Evolutionary conservation across 192 early-diverging fungal genomes (phyloP), one percentile per base, ranked within the genome.

Genomic region (Linnemannia hyalina): DNA sequence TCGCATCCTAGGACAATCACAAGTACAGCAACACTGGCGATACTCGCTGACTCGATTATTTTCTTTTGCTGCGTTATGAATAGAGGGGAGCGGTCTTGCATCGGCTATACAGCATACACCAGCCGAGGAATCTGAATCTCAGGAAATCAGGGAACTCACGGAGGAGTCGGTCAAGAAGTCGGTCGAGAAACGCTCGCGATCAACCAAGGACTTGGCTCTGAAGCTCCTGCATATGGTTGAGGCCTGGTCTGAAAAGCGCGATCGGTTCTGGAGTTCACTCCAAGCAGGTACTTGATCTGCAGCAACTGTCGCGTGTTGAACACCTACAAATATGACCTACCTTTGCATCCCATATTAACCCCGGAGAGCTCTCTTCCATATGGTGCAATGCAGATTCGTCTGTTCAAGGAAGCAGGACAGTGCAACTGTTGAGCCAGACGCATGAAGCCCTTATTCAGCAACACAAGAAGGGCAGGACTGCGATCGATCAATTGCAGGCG

Each of bases 401-500:
- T 0, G 36, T 74, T 29, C 75, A 78, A 38, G 52, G 71, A 11
- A 78, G 47, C 71, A 69, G 40, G 15, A 52, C 46, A 18, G 46
- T 83, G 9, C 76, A 83, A 6, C 38, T 74, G 26, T 40, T 83
- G 18, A n/a, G 49, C 6, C 49, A 68, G 26, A 38, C 73, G 29
- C 63, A 78, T 42, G 65, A 69, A 29, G 38, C 32, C 32, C 68
- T 78, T 63, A 23, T 49, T 15, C 76, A 72, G 15, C 73, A 75
- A 4, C 60, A 68, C 68, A 73, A 75, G 47, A 83, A 83, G 36
- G 72, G 76, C 9, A 76, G 75, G 42, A 40, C 44, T 29, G 77
- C 78, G n/a, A 75, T 83, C 20, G 77, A 83, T 49, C 76, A 29
- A 29, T 68, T 83, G 18, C 76, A 83, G 22, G 77, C 76, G 23